Percentiles rank a stretch among this genome's conserved stretches.
phyloP scores from a whole-genome alignment of 257 asterid species.

The Solanum boliviense region DNA sequence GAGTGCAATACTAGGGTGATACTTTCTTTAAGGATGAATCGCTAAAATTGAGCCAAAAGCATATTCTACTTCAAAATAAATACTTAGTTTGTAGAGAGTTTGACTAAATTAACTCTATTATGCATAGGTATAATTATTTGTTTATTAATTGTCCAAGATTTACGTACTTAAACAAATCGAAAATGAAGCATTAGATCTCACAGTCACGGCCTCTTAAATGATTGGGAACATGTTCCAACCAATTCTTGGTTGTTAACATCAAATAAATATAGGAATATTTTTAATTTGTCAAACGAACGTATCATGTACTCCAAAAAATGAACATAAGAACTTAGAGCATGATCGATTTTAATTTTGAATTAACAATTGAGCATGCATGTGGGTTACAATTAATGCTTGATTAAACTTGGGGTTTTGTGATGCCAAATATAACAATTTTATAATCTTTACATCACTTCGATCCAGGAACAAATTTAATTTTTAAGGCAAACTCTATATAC shows the following conservation, averaged over 20 bases:
- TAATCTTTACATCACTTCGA: background rate
- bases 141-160: background rate
- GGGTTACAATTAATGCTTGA: background rate
- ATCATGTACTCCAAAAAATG: background rate
- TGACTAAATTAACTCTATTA: background rate
- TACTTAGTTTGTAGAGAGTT: background rate
- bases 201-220: background rate
- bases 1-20: too few relatives aligned
- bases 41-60: background rate
- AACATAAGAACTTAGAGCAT: background rate
- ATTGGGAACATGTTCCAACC: background rate
- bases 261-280: background rate
- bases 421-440: background rate
- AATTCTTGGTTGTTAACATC: background rate
- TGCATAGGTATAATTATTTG: background rate
- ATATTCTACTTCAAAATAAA: background rate
- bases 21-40: too few relatives aligned
- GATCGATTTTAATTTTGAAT: background rate
- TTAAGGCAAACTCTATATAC: background rate
- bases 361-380: background rate
- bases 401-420: background rate
- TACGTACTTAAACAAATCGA: background rate
- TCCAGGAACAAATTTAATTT: background rate
- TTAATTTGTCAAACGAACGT: background rate
- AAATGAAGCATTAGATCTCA: background rate